Conservation (phyloP, 2,329 filamentous ascomycete species). For the Apiospora malaysiana region DNA sequence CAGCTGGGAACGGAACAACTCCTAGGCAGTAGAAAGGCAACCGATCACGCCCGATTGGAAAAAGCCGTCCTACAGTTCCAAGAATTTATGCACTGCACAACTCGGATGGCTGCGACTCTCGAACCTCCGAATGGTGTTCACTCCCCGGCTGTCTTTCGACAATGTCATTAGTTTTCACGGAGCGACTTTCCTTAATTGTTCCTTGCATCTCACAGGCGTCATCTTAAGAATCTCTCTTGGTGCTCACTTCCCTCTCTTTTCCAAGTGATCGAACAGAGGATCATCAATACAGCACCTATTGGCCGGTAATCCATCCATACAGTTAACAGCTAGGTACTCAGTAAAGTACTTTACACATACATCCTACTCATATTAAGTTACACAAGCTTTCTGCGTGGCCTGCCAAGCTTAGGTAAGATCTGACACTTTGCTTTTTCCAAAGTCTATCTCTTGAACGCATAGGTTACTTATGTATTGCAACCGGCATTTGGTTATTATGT, state of each 20-base stretch:
- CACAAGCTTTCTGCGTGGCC: not conserved
- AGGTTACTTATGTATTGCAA: too few relatives aligned
- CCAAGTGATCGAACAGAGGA: not conserved
- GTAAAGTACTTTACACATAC: not conserved
- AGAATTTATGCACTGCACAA: conserved; percentile 7
- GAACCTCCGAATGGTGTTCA: not conserved
- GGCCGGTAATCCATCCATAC: too few relatives aligned
- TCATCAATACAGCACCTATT: not conserved
- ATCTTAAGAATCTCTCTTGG: not conserved
- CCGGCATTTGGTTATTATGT: not conserved
- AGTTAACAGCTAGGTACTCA: too few relatives aligned
- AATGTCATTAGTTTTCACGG: not conserved
- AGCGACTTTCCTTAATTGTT: not conserved
- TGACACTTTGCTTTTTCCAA: not conserved
- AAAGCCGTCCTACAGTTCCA: not conserved
- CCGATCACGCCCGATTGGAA: not conserved
- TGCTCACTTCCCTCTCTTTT: not conserved
- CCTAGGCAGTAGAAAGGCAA: not conserved
- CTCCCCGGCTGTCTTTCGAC: not conserved
- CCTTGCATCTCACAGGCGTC: not conserved
- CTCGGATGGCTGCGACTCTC: not conserved
- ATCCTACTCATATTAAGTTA: not conserved
- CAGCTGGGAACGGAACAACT: too few relatives aligned
- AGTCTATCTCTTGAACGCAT: not conserved
- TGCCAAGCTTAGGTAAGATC: not conserved